Base-by-base conservation (phyloP, 495 filamentous ascomycete species). In the Wilcoxina mikolae region DNA sequence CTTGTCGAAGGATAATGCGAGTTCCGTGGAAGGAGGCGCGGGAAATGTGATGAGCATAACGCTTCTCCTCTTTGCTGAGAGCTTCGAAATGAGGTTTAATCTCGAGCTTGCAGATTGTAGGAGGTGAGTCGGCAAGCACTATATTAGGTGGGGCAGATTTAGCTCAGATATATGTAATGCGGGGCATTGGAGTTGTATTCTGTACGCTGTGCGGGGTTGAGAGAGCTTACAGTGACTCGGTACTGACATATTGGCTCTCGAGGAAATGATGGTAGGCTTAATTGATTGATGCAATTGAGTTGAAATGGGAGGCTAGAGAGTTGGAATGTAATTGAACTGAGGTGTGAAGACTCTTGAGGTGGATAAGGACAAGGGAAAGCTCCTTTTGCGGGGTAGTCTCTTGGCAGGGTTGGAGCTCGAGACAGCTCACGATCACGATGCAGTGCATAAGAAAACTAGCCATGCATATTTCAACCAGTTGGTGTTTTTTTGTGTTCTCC, bases 11-110 rank as follows among this genome's bases (percentile, higher is more conserved):
- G 18, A 87, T 85, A 50, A 95, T 79, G 48, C 90, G 79, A 51
- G 79, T 86, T 23, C 91, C 91, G 39, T 84, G 78, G 54, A 90
- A 87, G 3, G 84, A 82, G 44, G 88, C 88, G 64, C 87, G 91
- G 57, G 45, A 64, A 64, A 95, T 86, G 61, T 85, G 84, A 68
- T 98, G 91, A 31, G 91, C 88, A 70, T 98, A 98, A 68, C 78
- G 78, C 67, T 85, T 87, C 72, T 88, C 76, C 59, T 81, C 72
- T 62, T 86, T 79, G 38, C 75, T 79, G 53, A 98, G 70, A 11
- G 84, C 78, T 39, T 87, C 81, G 68, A 95, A 98, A 68, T 95
- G 91, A 51, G 82, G 79, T 70, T 85, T 85, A 66, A 95, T 84
- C 62, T 84, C 81, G 28, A 98, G 77, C 18, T 80, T 77, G 42